Percentiles rank a stretch among this genome's conserved stretches.
Conservation (phyloP, 148 eudicot species). For the Rhododendron simsii region DNA sequence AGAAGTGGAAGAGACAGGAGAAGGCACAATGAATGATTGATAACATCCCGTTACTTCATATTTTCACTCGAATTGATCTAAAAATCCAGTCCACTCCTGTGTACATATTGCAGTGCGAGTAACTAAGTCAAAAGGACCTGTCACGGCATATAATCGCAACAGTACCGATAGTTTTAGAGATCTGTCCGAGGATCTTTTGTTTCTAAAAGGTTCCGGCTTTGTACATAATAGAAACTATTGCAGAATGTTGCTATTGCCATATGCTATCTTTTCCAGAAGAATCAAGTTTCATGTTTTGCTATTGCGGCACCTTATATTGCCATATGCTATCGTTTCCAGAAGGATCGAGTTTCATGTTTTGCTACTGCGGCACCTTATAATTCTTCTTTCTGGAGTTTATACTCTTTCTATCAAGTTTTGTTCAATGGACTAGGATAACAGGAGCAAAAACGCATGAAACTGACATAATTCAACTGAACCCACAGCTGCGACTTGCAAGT, state of each 20-base stretch:
- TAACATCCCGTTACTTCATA: not conserved
- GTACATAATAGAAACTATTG: not conserved
- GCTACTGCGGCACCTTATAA: not conserved
- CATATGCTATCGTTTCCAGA: not conserved
- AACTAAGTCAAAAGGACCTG: not conserved
- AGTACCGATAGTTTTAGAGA: not conserved
- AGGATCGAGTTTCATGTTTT: not conserved
- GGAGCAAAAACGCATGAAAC: too few species aligned
- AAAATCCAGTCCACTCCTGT: not conserved
- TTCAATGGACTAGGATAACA: too few species aligned
- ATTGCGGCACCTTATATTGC: not conserved
- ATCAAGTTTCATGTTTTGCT: not conserved
- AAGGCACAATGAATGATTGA: slow-evolving; percentile 9
- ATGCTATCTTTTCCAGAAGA: not conserved
- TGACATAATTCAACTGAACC: too few species aligned
- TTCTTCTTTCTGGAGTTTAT: not conserved
- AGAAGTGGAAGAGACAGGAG: slow-evolving; percentile 7
- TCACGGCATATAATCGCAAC: not conserved
- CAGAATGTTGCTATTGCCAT: not conserved
- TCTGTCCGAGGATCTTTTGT: not conserved
- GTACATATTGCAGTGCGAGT: not conserved
- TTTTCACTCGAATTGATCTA: not conserved
- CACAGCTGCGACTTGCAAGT: too few species aligned
- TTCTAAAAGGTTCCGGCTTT: not conserved
- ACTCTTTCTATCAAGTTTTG: too few species aligned